Percentiles rank a stretch among this genome's conserved stretches.
phyloP scores from a whole-genome alignment of 257 asterid genomes.

The Solanum neorickii region DNA sequence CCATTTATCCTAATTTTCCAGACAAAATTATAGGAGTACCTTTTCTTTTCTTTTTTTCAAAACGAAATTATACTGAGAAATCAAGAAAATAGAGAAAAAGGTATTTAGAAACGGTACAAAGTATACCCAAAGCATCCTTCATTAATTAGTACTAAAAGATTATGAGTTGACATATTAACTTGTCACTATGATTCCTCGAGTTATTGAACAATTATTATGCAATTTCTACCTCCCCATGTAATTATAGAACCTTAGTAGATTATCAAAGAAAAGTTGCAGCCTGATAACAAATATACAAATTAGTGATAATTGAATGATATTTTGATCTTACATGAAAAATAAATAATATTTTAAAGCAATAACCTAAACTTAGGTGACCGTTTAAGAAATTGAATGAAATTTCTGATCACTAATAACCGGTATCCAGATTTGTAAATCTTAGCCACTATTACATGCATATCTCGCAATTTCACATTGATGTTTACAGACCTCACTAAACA shows the following conservation, averaged over 20 bases:
- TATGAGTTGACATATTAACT: neutral
- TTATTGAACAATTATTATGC: neutral
- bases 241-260: neutral
- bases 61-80: neutral
- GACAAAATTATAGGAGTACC: neutral
- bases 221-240: neutral
- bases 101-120: neutral
- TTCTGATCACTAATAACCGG: neutral
- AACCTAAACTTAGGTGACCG: no score
- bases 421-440: neutral
- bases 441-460: neutral
- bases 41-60: neutral
- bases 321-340: no score
- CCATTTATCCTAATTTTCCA: neutral
- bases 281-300: neutral
- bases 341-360: no score
- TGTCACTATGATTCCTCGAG: neutral
- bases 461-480: neutral
- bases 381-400: neutral
- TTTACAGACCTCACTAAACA: neutral
- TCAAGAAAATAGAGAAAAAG: neutral
- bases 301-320: no score
- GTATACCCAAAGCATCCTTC: neutral
- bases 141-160: neutral
- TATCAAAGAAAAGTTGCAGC: neutral